Evolutionary conservation across 306 rosid species (phyloP), one percentile per base, ranked within the genome.

Genomic region (Inga oerstediana): DNA sequence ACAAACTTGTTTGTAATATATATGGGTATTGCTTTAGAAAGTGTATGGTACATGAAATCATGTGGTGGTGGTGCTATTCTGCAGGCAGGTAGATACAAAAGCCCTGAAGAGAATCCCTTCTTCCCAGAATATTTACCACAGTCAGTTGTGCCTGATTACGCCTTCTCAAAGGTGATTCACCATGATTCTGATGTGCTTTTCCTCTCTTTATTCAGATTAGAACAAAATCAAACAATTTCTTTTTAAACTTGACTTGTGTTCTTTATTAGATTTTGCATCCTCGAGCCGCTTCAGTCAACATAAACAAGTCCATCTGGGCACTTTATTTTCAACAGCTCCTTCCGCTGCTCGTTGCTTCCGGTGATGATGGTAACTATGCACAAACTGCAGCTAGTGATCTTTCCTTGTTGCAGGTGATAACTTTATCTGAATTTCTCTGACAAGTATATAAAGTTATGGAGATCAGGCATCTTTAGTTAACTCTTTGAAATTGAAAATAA

Each of bases 331-430:
- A 88, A 2, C 80, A 90, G 74, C 41, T 94, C 72, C 93, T 97
- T 87, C 97, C 97, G 1, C 76, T 87, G 79, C 86, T 94, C 65
- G 91, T 85, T 75, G 67, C 72, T 46, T 61, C 90, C 0, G 97
- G 98, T 3, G 93, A 92, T 76, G 97, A 97, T 81, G 99, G 97
- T 52, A 92, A 91, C 78, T 94, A 97, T 82, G 99, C 93, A 7
- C 83, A 89, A 81, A 90, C 99, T 56, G 99, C 98, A 45, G 93
- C 95, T 30, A 86, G 85, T 76, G 99, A 97, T 89, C 98, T 97
- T 70, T 86, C 86, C 22, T 88, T 97, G 77, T 91, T 97, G 81
- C 98, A 97, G 97, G 99, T 20, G 2, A 58, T 58, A 58, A 20
- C n/a, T 58, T 58, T 8, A 58, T 58, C 64, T 58, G 64, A 4